Percentiles rank a stretch among this genome's conserved stretches.
Conservation (phyloP, 257 asterid genomes). For the Thymus quinquecostatus region DNA sequence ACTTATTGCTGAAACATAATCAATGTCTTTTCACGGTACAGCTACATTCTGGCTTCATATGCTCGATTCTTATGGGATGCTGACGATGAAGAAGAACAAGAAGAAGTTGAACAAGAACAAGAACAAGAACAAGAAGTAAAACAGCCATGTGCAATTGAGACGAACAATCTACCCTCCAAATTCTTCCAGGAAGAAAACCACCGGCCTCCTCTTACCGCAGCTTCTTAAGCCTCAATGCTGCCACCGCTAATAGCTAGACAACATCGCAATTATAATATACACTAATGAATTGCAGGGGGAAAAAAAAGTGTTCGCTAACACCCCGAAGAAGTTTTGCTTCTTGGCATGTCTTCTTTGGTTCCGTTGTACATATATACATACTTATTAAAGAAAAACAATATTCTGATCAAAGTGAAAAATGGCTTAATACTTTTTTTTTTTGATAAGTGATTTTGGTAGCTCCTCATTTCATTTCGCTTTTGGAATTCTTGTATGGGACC, state of each 20-base stretch:
- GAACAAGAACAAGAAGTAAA: conserved; percentile 36
- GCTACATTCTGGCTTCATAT: conserved; percentile 79
- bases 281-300: background rate
- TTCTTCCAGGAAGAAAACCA: conserved; percentile 44
- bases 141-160: conserved; percentile 31
- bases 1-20: conserved; percentile 8
- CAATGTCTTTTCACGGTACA: conserved; percentile 32
- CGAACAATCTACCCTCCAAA: conserved; percentile 33
- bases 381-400: conserved; percentile 10
- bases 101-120: conserved; percentile 34
- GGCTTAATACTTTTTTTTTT: conserved; percentile 21
- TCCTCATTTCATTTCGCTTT: conserved; percentile 18
- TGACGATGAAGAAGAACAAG: conserved; percentile 50
- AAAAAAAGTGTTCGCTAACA: conserved; percentile 22
- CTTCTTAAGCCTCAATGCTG: conserved; percentile 43
- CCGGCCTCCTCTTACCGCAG: conserved; percentile 59
- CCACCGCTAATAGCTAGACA: conserved; percentile 6
- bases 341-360: conserved; percentile 22
- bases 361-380: conserved; percentile 31
- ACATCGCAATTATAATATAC: conserved; percentile 20
- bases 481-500: conserved; percentile 12
- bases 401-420: conserved; percentile 8
- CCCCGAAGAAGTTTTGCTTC: conserved; percentile 26
- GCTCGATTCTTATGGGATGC: conserved; percentile 91
- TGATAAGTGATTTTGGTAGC: conserved; percentile 24